A percentile compares a stretch with the other conserved stretches of the same genome.
Evolutionary conservation across 1,284 basidiomycete genomes (phyloP).

Genomic region (Malassezia psittaci): DNA sequence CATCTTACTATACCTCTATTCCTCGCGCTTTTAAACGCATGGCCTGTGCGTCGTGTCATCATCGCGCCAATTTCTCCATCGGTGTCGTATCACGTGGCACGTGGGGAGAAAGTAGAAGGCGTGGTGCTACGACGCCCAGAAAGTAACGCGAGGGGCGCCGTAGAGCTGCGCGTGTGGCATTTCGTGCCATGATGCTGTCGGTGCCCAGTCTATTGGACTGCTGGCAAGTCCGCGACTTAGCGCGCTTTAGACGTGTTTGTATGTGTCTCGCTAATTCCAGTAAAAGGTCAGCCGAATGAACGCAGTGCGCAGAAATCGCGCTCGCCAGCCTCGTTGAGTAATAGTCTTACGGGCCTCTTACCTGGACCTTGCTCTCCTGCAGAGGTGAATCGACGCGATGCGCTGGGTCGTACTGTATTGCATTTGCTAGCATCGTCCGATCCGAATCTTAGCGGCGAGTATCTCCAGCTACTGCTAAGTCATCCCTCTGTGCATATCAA

Average conservation of each 20-base stretch:
- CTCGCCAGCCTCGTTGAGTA: slow-evolving; percentile 5
- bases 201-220: slow-evolving; percentile 37
- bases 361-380: slow-evolving; percentile 35
- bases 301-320: slow-evolving; percentile 1
- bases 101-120: background rate
- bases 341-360: background rate
- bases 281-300: slow-evolving; percentile 31
- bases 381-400: slow-evolving; percentile 66
- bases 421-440: slow-evolving; percentile 66
- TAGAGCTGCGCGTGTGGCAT: background rate
- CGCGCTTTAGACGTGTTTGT: slow-evolving; percentile 35
- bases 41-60: background rate
- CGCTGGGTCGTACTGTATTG: slow-evolving; percentile 66
- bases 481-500: slow-evolving; percentile 74
- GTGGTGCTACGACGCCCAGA: background rate
- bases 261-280: slow-evolving; percentile 12
- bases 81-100: background rate
- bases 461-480: slow-evolving; percentile 66
- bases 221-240: slow-evolving; percentile 39
- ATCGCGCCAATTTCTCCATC: background rate
- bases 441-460: slow-evolving; percentile 60
- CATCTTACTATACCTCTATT: background rate
- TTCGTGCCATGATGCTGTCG: slow-evolving; percentile 6
- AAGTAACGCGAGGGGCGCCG: background rate
- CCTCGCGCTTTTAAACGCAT: background rate